phyloP scores from a whole-genome alignment of 1,284 basidiomycete genomes.

The Fistulinella staudtii region DNA sequence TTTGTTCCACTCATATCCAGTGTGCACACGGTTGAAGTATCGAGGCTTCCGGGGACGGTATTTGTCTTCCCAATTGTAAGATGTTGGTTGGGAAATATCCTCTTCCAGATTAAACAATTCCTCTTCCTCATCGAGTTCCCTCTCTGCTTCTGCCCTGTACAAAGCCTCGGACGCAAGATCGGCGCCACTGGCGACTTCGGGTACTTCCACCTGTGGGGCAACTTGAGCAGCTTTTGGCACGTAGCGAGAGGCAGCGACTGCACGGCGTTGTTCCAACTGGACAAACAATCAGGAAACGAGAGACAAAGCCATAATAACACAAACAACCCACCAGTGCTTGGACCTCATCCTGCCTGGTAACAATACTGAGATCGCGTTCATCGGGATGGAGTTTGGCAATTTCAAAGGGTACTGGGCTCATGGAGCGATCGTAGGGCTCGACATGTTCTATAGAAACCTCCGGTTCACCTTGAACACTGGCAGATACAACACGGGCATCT shows the following conservation, averaged over 20 bases:
- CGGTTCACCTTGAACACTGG: constrained; percentile 36
- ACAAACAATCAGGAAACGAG: constrained; percentile 7
- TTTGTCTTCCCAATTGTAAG: constrained; percentile 98
- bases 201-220: constrained; percentile 41
- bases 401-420: constrained; percentile 77
- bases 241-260: constrained; percentile 79
- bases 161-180: constrained; percentile 83
- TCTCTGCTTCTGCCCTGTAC: constrained; percentile 85
- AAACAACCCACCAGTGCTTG: constrained; percentile 57
- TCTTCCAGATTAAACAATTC: constrained; percentile 92
- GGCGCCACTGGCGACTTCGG: constrained; percentile 57
- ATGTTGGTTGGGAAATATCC: constrained; percentile 72
- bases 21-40: constrained; percentile 99
- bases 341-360: constrained; percentile 66
- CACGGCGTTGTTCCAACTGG: constrained; percentile 73
- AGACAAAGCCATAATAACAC: constrained; percentile 2
- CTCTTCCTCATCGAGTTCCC: constrained; percentile 92
- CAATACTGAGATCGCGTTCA: constrained; percentile 74
- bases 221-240: constrained; percentile 69
- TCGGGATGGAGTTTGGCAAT: constrained; percentile 68
- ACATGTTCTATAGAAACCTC: constrained; percentile 52
- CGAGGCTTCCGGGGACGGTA: constrained; percentile 97
- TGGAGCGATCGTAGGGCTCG: constrained; percentile 76
- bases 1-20: constrained; percentile 99
- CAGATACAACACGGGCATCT: constrained; percentile 36